A percentile compares a stretch with the other conserved stretches of the same genome.
These are phyloP conservation scores for Onygenales sp. DNA, from an alignment of 2,329 filamentous ascomycete species.

Conservation along the genomic window DNA sequence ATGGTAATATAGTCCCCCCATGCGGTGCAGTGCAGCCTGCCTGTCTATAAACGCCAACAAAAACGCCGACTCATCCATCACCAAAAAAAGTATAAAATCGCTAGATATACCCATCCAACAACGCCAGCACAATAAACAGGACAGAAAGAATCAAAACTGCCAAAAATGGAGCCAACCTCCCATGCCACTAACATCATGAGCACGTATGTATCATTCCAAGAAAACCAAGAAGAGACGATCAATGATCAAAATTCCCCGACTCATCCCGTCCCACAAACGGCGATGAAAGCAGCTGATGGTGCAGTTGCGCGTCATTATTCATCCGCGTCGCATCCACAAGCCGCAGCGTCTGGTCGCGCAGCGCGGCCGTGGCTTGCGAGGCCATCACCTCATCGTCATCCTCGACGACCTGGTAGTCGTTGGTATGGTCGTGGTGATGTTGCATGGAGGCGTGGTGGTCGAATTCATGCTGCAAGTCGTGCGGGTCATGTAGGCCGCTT, in stretches of 20 bases:
- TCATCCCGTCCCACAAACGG: conserved; percentile 30
- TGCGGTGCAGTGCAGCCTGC: too few relatives aligned
- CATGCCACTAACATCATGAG: neutral
- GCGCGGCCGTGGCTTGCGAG: conserved; percentile 19
- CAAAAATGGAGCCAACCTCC: neutral
- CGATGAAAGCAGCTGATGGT: conserved; percentile 29
- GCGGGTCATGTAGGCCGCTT: conserved; percentile 15
- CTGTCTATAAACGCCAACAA: neutral
- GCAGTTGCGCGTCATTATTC: conserved; percentile 29
- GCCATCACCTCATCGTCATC: conserved; percentile 30
- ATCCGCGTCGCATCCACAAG: conserved; percentile 27
- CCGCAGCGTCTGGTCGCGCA: conserved; percentile 29
- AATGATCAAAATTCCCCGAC: conserved; percentile 22
- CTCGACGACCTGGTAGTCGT: conserved; percentile 32
- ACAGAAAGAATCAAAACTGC: neutral
- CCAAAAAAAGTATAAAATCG: neutral
- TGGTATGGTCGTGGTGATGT: conserved; percentile 26
- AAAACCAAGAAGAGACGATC: conserved; percentile 7
- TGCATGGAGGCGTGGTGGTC: conserved; percentile 29
- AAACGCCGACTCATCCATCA: too few relatives aligned
- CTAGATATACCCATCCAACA: neutral
- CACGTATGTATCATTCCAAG: neutral
- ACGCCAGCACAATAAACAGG: neutral
- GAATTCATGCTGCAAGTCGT: conserved; percentile 26
- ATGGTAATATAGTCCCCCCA: too few relatives aligned